Conservation (phyloP, 2,329 filamentous ascomycete genomes). For the Colletotrichum cordylinicola region DNA sequence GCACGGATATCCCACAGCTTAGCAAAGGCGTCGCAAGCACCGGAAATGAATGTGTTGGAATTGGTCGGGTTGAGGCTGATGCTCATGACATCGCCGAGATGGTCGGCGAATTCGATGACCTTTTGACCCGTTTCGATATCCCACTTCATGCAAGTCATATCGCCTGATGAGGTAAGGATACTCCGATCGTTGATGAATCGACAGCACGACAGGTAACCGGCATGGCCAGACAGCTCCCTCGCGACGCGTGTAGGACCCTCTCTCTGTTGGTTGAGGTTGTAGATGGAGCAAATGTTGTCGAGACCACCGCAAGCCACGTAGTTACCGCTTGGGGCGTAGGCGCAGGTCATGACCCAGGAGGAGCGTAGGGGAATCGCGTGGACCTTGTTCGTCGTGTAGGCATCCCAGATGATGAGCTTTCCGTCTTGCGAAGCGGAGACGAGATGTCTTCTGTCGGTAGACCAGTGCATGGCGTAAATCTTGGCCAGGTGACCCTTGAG, state of each 20-base stretch:
- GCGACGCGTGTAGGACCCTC: conserved; percentile 98
- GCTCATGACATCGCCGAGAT: conserved; percentile 99
- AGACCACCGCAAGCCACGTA: conserved; percentile 98
- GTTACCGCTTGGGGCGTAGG: conserved; percentile 97
- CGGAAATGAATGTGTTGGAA: conserved; percentile 99
- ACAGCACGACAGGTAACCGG: conserved; percentile 97
- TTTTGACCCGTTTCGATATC: conserved; percentile 98
- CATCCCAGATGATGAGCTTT: conserved; percentile 99
- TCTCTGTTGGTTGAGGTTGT: conserved; percentile 92
- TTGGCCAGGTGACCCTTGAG: conserved; percentile 98
- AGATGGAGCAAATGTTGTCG: conserved; percentile 99
- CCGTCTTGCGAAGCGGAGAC: conserved; percentile 98
- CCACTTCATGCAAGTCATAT: conserved; percentile 99
- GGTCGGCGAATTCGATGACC: conserved; percentile 97
- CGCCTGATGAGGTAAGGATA: conserved; percentile 96
- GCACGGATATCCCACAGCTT: conserved; percentile 99
- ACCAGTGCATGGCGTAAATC: conserved; percentile 99
- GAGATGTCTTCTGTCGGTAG: conserved; percentile 94
- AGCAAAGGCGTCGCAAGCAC: conserved; percentile 96
- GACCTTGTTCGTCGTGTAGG: conserved; percentile 99
- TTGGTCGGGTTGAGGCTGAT: conserved; percentile 99
- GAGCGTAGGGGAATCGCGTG: conserved; percentile 97
- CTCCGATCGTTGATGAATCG: conserved; percentile 98
- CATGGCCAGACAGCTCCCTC: conserved; percentile 94
- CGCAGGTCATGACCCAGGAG: conserved; percentile 99